These are phyloP conservation scores for Sideroxylon spinosum DNA, from an alignment of 179 eudicot species.

Conservation along the genomic window DNA sequence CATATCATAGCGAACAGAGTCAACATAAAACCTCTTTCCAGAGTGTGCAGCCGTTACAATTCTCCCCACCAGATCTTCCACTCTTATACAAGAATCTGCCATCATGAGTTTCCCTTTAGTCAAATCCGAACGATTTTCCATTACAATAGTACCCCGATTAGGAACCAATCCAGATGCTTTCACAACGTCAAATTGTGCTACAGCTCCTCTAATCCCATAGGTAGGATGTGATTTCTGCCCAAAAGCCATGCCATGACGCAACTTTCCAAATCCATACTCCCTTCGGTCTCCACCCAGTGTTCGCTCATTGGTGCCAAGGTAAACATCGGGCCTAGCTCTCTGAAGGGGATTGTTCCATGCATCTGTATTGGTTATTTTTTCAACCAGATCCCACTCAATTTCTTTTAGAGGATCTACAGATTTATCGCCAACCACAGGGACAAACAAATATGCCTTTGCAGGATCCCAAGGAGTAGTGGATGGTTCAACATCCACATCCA, in stretches of 20 bases:
- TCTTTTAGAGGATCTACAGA: slow-evolving; percentile 50
- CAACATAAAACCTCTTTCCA: slow-evolving; percentile 95
- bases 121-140: slow-evolving; percentile 26
- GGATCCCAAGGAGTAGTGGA: slow-evolving; percentile 99
- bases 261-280: slow-evolving; percentile 92
- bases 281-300: slow-evolving; percentile 92
- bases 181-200: slow-evolving; percentile 86
- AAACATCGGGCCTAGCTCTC: slow-evolving; percentile 98
- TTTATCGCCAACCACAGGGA: slow-evolving; percentile 60
- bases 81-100: slow-evolving; percentile 68
- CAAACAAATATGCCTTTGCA: slow-evolving; percentile 92
- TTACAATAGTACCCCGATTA: slow-evolving; percentile 33
- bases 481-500: slow-evolving; percentile 96
- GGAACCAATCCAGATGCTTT: slow-evolving; percentile 91
- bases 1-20: slow-evolving; percentile 86
- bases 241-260: slow-evolving; percentile 87
- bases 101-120: slow-evolving; percentile 57
- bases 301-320: slow-evolving; percentile 94
- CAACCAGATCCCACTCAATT: slow-evolving; percentile 80
- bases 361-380: slow-evolving; percentile 48
- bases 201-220: slow-evolving; percentile 96
- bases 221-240: slow-evolving; percentile 92
- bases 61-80: slow-evolving; percentile 74
- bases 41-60: slow-evolving; percentile 98
- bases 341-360: slow-evolving; percentile 95